phyloP scores from a whole-genome alignment of 495 filamentous ascomycete species.

The Delitschia confertaspora region DNA sequence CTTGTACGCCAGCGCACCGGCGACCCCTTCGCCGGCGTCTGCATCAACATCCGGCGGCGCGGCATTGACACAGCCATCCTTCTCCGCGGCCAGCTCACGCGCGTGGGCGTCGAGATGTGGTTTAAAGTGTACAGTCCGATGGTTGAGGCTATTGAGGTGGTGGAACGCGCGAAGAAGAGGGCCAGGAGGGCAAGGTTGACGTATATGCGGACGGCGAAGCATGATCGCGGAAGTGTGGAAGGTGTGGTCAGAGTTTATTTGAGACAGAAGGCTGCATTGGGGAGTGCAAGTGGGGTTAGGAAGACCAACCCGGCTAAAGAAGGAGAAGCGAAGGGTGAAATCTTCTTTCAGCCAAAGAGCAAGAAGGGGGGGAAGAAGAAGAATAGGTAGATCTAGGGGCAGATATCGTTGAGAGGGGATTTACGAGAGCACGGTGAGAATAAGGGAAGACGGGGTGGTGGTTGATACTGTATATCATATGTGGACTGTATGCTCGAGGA shows the following conservation, averaged over 20 bases:
- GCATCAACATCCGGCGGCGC: conserved; percentile 69
- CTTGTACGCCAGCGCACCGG: conserved; percentile 73
- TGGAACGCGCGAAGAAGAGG: conserved; percentile 74
- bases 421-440: too few species aligned
- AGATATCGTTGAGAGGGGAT: too few species aligned
- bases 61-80: conserved; percentile 82
- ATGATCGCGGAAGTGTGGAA: conserved; percentile 63
- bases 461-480: too few species aligned
- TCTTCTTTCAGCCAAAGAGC: conserved; percentile 25
- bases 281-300: conserved; percentile 22
- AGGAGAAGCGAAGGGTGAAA: conserved; percentile 13
- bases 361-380: conserved; percentile 29
- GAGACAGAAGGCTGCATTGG: conserved; percentile 48
- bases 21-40: conserved; percentile 84
- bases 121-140: conserved; percentile 87
- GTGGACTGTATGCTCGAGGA: too few species aligned
- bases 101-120: conserved; percentile 94
- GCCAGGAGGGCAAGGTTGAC: conserved; percentile 82
- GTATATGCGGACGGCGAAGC: conserved; percentile 72
- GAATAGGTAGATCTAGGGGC: conserved; percentile 1
- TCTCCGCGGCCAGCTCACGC: conserved; percentile 70
- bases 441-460: too few species aligned
- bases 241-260: conserved; percentile 61
- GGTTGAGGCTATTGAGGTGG: conserved; percentile 84
- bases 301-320: conserved; percentile 9